A percentile compares a stretch with the other conserved stretches of the same genome.
These are phyloP conservation scores for Fusarium sp. DNA, from an alignment of 2,329 filamentous ascomycete genomes.

Conservation along the genomic window DNA sequence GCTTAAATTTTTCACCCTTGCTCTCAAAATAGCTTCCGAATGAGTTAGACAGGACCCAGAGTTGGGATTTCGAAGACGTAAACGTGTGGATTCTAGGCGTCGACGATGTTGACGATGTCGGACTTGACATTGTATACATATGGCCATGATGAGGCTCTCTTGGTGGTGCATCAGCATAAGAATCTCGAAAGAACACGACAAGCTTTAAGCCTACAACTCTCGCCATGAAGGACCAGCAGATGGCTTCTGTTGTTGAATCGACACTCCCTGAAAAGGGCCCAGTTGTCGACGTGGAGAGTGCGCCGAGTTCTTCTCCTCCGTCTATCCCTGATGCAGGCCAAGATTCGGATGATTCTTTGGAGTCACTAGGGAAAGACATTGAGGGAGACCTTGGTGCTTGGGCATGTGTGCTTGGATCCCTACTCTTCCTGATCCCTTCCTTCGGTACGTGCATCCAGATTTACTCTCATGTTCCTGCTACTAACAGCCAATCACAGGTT, in stretches of 20 bases:
- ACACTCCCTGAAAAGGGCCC: neutral
- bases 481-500: conserved; percentile 42
- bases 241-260: neutral
- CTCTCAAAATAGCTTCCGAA: neutral
- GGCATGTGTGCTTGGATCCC: conserved; percentile 24
- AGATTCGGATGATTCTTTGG: neutral
- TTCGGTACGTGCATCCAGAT: neutral
- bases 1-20: neutral
- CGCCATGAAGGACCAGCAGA: neutral
- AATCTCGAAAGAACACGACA: neutral
- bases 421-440: conserved; percentile 23
- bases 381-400: conserved; percentile 20
- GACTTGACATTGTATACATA: neutral
- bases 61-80: neutral
- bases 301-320: neutral
- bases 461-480: too few relatives aligned
- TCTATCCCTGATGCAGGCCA: neutral
- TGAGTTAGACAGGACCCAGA: neutral
- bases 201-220: neutral
- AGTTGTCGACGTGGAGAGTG: neutral
- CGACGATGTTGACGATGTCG: neutral
- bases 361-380: neutral
- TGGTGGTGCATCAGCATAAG: neutral
- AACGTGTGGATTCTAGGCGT: neutral
- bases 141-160: too few relatives aligned